phyloP scores from a whole-genome alignment of 495 filamentous ascomycete genomes.

The Neurospora tetraspora region DNA sequence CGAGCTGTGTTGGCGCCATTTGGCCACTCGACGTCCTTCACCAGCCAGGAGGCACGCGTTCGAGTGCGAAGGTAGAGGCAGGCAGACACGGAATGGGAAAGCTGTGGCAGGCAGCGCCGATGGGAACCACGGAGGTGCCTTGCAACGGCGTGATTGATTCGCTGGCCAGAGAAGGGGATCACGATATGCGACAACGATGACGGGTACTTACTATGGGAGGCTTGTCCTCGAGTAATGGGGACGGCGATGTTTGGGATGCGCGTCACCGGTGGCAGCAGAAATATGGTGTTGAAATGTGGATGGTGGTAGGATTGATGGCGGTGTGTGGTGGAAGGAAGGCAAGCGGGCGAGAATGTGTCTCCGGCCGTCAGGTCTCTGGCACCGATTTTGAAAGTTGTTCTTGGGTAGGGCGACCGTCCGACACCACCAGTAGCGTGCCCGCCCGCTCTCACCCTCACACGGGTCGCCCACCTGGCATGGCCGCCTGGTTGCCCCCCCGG shows the following conservation, averaged over 20 bases:
- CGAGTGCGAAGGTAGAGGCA: neutral
- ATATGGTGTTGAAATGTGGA: constrained; percentile 14
- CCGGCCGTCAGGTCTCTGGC: constrained; percentile 14
- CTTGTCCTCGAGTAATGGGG: constrained; percentile 13
- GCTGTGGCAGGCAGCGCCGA: neutral
- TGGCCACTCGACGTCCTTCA: neutral
- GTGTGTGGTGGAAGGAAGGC: constrained; percentile 16
- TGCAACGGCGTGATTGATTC: neutral
- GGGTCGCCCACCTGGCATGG: neutral
- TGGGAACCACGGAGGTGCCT: neutral
- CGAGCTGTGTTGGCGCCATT: neutral
- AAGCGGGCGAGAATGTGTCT: constrained; percentile 12
- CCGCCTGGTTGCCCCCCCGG: neutral
- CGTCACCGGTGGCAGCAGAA: constrained; percentile 2
- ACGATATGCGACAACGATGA: neutral
- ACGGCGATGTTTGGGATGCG: constrained; percentile 16
- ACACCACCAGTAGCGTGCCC: neutral
- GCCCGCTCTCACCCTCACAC: neutral
- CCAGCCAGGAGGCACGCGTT: neutral
- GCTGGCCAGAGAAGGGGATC: neutral
- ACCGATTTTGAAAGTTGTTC: constrained; percentile 32
- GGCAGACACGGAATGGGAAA: neutral
- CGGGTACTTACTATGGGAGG: constrained; percentile 20
- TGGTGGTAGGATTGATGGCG: constrained; percentile 22
- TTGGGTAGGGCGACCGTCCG: constrained; percentile 13